Base-by-base conservation (phyloP, 768 basidiomycete genomes). In the Mycena crocata region DNA sequence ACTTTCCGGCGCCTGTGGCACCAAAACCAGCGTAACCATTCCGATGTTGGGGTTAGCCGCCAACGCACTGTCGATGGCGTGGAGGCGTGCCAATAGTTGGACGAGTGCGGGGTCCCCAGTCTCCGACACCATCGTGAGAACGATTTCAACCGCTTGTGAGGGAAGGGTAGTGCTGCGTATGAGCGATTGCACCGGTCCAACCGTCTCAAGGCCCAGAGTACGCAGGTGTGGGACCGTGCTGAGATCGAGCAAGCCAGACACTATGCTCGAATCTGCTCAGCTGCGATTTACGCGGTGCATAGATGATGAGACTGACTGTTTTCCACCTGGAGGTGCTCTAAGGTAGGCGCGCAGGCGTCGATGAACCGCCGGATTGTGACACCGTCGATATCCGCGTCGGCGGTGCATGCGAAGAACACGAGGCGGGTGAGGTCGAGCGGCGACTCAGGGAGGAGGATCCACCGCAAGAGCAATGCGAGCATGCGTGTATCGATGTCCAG, bases 381-480 rank as follows among this genome's bases (percentile, higher is more conserved):
- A 21, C 44, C 10, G 46, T 66, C 52, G 21, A 45, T 5, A 5
- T 13, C 34, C 21, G 8, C n/a, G 45, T 66, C 64, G 52, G 55
- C 24, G 30, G 51, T 51, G 48, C 59, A 62, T 12, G 23, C 26
- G 28, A 67, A 45, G 5, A 60, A 62, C 24, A 7, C 26, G 46
- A 67, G 66, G 31, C 40, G 40, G 21, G 55, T 52, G 54, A 62
- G 8, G 17, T 62, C 56, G 32, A 62, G 32, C 28, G 66, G 66
- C 21, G 66, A 67, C 21, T 67, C 55, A 1, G 66, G 60, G 15
- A 35, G 59, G 24, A 67, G 59, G 46, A 67, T 67, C 66, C 66
- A 67, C 1, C 56, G 60, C 34, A 56, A 48, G 2, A 67, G 56
- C 39, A 57, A 50, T 14, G 26, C 40, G n/a, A 67, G 23, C 24